Conservation (phyloP, 2,329 filamentous ascomycete species). For the Calonectria henricotiae region DNA sequence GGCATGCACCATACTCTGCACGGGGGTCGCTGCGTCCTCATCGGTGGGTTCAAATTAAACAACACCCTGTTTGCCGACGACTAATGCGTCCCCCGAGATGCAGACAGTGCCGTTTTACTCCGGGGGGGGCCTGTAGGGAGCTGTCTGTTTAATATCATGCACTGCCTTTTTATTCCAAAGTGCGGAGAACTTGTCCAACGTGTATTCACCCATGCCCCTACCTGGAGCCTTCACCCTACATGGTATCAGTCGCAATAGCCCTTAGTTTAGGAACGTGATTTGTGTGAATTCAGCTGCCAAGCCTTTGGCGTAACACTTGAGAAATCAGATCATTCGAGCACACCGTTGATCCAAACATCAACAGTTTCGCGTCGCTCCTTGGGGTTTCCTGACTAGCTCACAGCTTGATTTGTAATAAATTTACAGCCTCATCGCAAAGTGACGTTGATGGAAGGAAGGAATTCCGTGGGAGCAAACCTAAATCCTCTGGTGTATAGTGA, state of each 20-base stretch:
- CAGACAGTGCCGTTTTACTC: not conserved
- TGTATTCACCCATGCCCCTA: not conserved
- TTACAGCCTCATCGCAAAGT: not conserved
- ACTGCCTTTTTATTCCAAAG: not conserved
- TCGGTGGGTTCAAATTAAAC: conserved; percentile 20
- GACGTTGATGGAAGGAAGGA: no score
- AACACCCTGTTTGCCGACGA: conserved; percentile 11
- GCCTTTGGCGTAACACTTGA: not conserved
- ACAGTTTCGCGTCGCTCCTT: not conserved
- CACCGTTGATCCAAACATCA: not conserved
- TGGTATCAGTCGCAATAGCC: not conserved
- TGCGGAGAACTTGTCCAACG: no score
- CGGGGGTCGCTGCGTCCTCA: conserved; percentile 6
- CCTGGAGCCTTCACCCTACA: not conserved
- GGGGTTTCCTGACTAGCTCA: not conserved
- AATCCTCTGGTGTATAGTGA: no score
- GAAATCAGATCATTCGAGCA: not conserved
- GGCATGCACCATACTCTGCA: conserved; percentile 6
- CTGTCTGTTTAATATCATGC: no score
- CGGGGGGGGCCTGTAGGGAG: not conserved
- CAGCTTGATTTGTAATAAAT: not conserved
- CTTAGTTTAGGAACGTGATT: not conserved
- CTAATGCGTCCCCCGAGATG: conserved; percentile 3
- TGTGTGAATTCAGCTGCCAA: not conserved
- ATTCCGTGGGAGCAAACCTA: no score